phyloP scores from a whole-genome alignment of 306 rosid species.

The Crotalaria pallida region DNA sequence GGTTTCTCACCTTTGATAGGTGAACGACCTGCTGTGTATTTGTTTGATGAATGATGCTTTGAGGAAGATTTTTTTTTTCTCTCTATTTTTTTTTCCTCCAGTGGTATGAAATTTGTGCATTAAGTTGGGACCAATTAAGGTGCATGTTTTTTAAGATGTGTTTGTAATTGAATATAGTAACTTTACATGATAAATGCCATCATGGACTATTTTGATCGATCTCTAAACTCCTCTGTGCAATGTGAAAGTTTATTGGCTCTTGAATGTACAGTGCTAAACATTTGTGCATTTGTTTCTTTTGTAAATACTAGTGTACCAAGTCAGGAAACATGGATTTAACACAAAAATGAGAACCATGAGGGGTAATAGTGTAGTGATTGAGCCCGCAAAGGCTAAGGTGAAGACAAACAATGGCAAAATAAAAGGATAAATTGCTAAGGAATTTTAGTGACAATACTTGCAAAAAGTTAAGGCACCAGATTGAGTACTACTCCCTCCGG shows the following conservation, averaged over 20 bases:
- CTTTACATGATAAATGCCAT: neutral
- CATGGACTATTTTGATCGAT: neutral
- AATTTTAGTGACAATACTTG: no score
- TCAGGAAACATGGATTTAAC: no score
- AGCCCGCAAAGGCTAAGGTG: no score
- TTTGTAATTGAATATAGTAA: conserved; percentile 19
- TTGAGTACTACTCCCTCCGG: no score
- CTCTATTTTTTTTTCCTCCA: neutral
- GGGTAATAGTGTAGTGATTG: no score
- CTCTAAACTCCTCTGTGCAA: neutral
- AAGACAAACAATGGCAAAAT: no score
- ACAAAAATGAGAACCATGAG: no score
- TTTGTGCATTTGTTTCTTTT: neutral
- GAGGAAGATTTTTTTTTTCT: neutral
- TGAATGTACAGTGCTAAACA: neutral
- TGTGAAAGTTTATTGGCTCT: neutral
- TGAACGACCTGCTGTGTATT: conserved; percentile 26
- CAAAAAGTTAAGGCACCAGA: no score
- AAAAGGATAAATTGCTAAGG: no score
- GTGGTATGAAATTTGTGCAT: conserved; percentile 34
- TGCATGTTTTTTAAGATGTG: conserved; percentile 18
- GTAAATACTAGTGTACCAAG: no score
- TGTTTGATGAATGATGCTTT: conserved; percentile 31
- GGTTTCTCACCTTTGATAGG: conserved; percentile 31
- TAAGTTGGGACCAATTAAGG: conserved; percentile 23